phyloP scores from a whole-genome alignment of 495 filamentous ascomycete species.

The Bryoglossum gracile region DNA sequence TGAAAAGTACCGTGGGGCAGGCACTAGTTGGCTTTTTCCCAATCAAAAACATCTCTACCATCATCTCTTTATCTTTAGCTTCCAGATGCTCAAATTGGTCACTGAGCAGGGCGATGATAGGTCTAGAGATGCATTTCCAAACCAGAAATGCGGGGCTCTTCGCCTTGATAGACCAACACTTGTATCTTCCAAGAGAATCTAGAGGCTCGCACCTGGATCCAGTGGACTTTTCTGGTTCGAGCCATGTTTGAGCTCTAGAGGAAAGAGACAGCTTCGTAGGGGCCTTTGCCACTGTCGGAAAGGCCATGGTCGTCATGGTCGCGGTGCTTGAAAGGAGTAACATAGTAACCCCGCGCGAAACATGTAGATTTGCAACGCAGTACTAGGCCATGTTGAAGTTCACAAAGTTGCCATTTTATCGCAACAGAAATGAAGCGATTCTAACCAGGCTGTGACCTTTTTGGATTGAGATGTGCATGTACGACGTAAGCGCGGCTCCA shows the following conservation, averaged over 20 bases:
- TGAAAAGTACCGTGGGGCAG: slow-evolving; percentile 12
- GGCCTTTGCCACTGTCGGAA: neutral
- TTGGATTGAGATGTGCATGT: no score
- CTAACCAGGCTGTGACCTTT: no score
- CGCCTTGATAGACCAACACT: slow-evolving; percentile 11
- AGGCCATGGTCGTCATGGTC: neutral
- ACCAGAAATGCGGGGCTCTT: slow-evolving; percentile 6
- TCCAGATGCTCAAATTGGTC: slow-evolving; percentile 5
- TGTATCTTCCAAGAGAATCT: neutral
- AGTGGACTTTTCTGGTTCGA: slow-evolving; percentile 13
- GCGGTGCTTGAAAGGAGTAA: no score
- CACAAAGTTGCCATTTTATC: no score
- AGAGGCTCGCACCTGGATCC: neutral
- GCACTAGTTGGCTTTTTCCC: neutral
- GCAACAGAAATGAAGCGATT: no score
- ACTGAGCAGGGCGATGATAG: slow-evolving; percentile 5
- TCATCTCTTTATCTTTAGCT: slow-evolving; percentile 2
- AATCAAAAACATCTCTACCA: slow-evolving; percentile 19
- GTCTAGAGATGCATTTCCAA: neutral
- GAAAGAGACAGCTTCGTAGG: neutral
- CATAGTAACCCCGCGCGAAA: no score
- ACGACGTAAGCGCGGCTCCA: no score
- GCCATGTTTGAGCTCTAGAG: slow-evolving; percentile 1
- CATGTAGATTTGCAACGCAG: no score
- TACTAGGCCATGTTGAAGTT: no score